Percentiles rank a stretch among this genome's conserved stretches.
phyloP scores from a whole-genome alignment of 768 basidiomycete genomes.

The Pleurotus tuber-regium region DNA sequence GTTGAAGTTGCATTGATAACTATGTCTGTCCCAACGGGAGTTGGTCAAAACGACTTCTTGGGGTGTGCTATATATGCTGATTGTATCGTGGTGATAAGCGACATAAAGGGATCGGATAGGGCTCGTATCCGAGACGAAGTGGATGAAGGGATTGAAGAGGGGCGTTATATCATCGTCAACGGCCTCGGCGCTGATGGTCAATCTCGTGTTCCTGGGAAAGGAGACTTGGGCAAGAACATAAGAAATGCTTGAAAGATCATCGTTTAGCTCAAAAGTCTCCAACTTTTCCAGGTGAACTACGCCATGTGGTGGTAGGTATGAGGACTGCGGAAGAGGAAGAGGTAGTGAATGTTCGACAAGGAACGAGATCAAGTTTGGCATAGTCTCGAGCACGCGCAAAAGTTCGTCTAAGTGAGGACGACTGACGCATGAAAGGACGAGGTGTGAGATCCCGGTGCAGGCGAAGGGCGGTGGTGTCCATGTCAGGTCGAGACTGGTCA shows the following conservation, averaged over 20 bases:
- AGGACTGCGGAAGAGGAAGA: neutral
- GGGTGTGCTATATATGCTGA: no score
- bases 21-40: no score
- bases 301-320: no score
- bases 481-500: neutral
- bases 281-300: neutral
- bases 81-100: no score
- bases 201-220: neutral
- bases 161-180: conserved; percentile 13
- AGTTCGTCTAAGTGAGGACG: neutral
- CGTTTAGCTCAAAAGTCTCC: neutral
- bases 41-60: no score
- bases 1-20: no score
- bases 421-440: neutral
- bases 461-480: neutral
- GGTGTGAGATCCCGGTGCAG: neutral
- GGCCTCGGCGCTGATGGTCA: neutral
- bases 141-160: conserved; percentile 14
- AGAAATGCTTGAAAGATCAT: neutral
- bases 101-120: conserved; percentile 7
- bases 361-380: neutral
- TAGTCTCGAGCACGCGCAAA: neutral
- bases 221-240: neutral
- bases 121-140: conserved; percentile 16
- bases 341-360: neutral